Conservation (phyloP, 768 basidiomycete species). For the Rhodocollybia butyracea region DNA sequence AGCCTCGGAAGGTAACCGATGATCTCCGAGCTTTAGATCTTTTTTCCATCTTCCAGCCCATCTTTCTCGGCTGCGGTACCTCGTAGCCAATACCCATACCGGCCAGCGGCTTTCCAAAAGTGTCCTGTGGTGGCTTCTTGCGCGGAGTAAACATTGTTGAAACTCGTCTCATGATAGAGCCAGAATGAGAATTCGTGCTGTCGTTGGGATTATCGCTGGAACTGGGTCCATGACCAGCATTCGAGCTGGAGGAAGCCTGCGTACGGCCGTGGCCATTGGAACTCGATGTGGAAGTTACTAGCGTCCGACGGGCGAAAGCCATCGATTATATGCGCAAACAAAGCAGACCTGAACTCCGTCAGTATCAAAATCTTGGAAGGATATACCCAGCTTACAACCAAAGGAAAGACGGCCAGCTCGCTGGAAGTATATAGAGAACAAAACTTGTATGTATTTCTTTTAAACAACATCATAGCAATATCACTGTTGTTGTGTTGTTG, state of each 20-base stretch:
- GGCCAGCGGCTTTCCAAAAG: neutral
- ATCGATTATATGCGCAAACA: neutral
- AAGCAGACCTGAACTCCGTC: neutral
- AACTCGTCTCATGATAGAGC: conserved; percentile 4
- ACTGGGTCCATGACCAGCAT: neutral
- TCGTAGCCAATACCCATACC: neutral
- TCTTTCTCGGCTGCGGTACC: neutral
- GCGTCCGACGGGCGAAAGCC: conserved; percentile 2
- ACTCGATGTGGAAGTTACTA: neutral
- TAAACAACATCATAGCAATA: too few species aligned
- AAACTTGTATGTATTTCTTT: too few species aligned
- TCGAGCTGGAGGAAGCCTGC: neutral
- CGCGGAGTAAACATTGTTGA: conserved; percentile 4
- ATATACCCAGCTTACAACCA: neutral
- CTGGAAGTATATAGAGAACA: too few species aligned
- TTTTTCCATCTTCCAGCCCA: neutral
- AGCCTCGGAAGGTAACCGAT: neutral
- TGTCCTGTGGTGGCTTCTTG: neutral
- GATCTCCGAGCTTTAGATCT: neutral
- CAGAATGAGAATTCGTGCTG: neutral
- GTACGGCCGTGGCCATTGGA: neutral
- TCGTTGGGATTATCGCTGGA: neutral
- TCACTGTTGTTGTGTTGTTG: neutral
- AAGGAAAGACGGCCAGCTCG: neutral
- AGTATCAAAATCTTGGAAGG: neutral